Base-by-base conservation (phyloP, 2,329 filamentous ascomycete species). In the Clonostachys chloroleuca region DNA sequence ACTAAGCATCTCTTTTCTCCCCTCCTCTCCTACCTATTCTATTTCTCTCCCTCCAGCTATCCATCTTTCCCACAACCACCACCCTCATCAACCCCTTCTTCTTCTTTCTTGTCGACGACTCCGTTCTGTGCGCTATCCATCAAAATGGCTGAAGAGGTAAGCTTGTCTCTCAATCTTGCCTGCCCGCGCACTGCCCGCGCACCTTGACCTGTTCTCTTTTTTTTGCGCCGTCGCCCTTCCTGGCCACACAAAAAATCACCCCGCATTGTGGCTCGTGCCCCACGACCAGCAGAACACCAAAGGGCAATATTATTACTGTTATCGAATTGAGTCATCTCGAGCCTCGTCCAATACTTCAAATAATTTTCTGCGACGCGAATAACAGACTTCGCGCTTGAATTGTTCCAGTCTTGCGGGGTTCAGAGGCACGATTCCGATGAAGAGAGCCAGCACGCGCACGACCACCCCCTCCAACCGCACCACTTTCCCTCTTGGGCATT, bases 141-240 rank as follows among this genome's bases (percentile, higher is more conserved):
- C 62, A 30, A 30, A 30, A 83, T 83, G 79, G 67, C 78, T 60
- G 77, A 80, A 54, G 76, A 79, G 64, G 77, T 80, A 71, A 73
- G 77, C 68, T 39, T n/a, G 42, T 36, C 45, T 40, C 20, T 30
- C 35, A 16, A 30, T 30, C 37, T 16, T 46, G 14, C 24, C 37
- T 17, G 18, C 30, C 8, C 39, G 13, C 6, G 20, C 16, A 41
- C 12, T 52, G 20, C 42, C 44, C 46, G 40, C 39, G 37, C 40
- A 30, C 34, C 44, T 42, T 42, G 45, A 43, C 49, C 40, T 51
- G 51, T 53, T 40, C 45, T 50, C 35, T 48, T 20, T 49, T 49
- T 43, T 57, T 56, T 59, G 53, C 54, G 57, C 57, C 62, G 56
- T 51, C 51, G 52, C 51, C 53, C 17, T 47, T 45, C 48, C 51